Conservation (phyloP, 495 filamentous ascomycete species). For the Jackrogersella minutella region DNA sequence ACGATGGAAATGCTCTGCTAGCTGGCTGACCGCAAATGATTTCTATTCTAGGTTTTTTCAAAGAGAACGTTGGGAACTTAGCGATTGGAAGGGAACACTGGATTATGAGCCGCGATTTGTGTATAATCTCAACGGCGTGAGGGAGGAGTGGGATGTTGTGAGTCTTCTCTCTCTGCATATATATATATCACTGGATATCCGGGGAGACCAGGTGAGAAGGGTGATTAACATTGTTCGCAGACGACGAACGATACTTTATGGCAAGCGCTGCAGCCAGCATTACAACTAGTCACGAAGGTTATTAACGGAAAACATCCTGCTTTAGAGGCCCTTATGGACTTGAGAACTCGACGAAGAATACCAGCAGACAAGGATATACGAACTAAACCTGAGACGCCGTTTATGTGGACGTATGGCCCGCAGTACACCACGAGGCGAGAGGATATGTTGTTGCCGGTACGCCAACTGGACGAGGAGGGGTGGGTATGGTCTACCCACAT, state of each 20-base stretch:
- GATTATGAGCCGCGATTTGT: constrained; percentile 19
- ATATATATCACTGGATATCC: too few species aligned
- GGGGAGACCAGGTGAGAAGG: neutral
- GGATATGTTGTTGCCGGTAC: too few species aligned
- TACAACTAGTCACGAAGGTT: constrained; percentile 40
- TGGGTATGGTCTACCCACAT: too few species aligned
- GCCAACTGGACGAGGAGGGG: too few species aligned
- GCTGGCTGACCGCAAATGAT: neutral
- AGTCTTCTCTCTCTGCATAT: neutral
- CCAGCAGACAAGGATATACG: neutral
- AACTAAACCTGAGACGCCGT: neutral
- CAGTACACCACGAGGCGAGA: neutral
- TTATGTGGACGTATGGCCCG: constrained; percentile 4
- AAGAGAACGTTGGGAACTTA: constrained; percentile 3
- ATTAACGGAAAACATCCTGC: constrained; percentile 26
- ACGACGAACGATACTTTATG: constrained; percentile 42
- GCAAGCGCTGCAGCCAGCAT: constrained; percentile 46
- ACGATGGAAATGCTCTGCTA: neutral
- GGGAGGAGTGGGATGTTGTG: constrained; percentile 38
- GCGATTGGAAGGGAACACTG: neutral
- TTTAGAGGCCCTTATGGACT: constrained; percentile 31
- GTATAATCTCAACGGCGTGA: constrained; percentile 43
- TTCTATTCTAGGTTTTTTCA: constrained; percentile 18
- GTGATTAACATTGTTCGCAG: constrained; percentile 15
- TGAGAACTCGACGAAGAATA: constrained; percentile 30